These are phyloP conservation scores for Calonectria pauciramosa DNA, from an alignment of 2,329 filamentous ascomycete genomes.

Conservation along the genomic window DNA sequence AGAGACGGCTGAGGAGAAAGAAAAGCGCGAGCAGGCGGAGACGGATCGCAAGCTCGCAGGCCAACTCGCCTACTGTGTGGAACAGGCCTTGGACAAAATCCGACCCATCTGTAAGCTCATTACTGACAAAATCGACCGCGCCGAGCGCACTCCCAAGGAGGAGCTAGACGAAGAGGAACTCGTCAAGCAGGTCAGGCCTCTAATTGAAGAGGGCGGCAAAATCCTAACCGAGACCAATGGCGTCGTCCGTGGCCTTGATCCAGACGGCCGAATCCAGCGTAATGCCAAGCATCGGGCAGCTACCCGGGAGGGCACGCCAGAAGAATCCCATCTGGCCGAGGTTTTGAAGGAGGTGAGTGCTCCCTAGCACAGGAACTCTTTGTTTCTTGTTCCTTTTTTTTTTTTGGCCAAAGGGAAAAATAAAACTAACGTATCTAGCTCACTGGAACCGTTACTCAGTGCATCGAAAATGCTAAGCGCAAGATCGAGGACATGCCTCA, in stretches of 20 bases:
- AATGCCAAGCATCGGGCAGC: slow-evolving; percentile 87
- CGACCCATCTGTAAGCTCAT: slow-evolving; percentile 90
- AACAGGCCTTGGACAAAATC: slow-evolving; percentile 85
- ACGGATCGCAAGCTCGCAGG: slow-evolving; percentile 82
- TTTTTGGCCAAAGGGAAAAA: too few species aligned
- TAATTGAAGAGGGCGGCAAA: slow-evolving; percentile 87
- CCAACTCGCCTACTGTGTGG: slow-evolving; percentile 80
- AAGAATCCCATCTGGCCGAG: slow-evolving; percentile 89
- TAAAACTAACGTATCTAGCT: slow-evolving; percentile 60
- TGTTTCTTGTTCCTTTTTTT: too few species aligned
- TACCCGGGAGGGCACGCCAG: slow-evolving; percentile 74
- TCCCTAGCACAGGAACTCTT: neutral
- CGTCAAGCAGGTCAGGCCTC: slow-evolving; percentile 86
- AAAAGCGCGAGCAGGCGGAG: slow-evolving; percentile 68
- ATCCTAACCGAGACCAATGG: slow-evolving; percentile 91
- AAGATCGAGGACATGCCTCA: slow-evolving; percentile 93
- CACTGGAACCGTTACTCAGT: slow-evolving; percentile 83
- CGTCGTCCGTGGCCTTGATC: slow-evolving; percentile 87
- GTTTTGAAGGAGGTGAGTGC: slow-evolving; percentile 79
- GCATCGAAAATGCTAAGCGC: slow-evolving; percentile 89
- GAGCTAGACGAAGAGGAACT: slow-evolving; percentile 92
- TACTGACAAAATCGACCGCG: slow-evolving; percentile 84
- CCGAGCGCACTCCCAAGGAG: slow-evolving; percentile 85
- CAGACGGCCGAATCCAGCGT: slow-evolving; percentile 86
- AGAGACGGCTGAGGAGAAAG: slow-evolving; percentile 55